Conservation (phyloP, 176 grass and related monocot species). For the Neostapfia colusana region DNA sequence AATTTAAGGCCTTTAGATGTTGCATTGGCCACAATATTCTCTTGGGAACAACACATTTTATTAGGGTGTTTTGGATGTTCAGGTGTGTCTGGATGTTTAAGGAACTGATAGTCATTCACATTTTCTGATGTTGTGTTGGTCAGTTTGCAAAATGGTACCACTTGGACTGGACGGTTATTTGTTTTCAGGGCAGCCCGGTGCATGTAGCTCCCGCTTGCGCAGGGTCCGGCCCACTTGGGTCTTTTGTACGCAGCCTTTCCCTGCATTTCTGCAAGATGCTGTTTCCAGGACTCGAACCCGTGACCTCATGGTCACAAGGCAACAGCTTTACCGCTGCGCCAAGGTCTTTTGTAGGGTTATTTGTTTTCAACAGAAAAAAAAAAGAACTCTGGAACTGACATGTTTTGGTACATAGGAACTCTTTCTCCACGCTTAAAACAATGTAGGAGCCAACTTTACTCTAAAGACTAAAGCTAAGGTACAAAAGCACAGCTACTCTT, state of each 20-base stretch:
- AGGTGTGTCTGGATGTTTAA: not conserved
- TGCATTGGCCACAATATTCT: slow-evolving; percentile 18
- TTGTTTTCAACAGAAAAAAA: not conserved
- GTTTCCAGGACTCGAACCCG: too few relatives aligned
- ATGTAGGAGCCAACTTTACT: not conserved
- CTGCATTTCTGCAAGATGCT: too few relatives aligned
- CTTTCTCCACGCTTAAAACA: not conserved
- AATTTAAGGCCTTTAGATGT: not conserved
- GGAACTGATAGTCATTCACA: not conserved
- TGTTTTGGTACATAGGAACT: not conserved
- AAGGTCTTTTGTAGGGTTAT: not conserved
- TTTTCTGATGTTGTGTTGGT: not conserved
- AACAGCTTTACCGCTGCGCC: too few relatives aligned
- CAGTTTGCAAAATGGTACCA: not conserved
- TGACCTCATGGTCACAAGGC: too few relatives aligned
- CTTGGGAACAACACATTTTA: not conserved
- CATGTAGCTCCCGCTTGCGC: too few relatives aligned
- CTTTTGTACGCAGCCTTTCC: too few relatives aligned
- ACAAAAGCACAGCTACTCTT: not conserved
- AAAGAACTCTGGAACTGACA: not conserved
- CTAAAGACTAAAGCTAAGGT: not conserved
- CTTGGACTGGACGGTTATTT: not conserved
- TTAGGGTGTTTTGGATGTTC: not conserved
- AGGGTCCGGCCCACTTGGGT: too few relatives aligned
- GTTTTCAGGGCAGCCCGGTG: too few relatives aligned